These are phyloP conservation scores for Sordaria brevicollis DNA, from an alignment of 495 filamentous ascomycete species.

Conservation along the genomic window DNA sequence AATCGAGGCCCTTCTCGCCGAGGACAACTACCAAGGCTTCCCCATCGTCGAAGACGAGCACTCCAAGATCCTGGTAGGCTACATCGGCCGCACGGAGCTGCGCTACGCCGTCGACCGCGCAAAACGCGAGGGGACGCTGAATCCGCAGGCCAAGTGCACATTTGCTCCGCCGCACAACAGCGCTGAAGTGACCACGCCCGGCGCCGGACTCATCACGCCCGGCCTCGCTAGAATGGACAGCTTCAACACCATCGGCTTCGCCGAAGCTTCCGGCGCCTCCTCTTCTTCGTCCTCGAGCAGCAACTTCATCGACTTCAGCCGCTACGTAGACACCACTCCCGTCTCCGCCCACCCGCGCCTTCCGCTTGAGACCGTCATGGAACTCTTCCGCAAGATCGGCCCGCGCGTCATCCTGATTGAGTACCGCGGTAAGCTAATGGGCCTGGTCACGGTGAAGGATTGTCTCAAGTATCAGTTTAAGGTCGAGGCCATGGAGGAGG, in stretches of 20 bases:
- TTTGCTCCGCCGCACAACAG: slow-evolving; percentile 55
- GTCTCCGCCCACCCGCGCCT: slow-evolving; percentile 85
- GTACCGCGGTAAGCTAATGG: slow-evolving; percentile 69
- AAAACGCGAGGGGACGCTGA: slow-evolving; percentile 62
- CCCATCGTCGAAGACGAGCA: slow-evolving; percentile 73
- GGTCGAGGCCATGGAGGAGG: slow-evolving; percentile 78
- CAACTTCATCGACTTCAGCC: slow-evolving; percentile 69
- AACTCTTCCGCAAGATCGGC: slow-evolving; percentile 97
- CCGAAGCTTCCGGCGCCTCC: slow-evolving; percentile 28
- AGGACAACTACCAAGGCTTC: slow-evolving; percentile 90
- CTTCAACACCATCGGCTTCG: neutral
- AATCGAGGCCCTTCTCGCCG: slow-evolving; percentile 61
- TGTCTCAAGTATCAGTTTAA: slow-evolving; percentile 97
- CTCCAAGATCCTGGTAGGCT: slow-evolving; percentile 69
- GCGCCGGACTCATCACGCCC: slow-evolving; percentile 40
- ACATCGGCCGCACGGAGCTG: slow-evolving; percentile 90
- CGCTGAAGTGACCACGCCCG: slow-evolving; percentile 14
- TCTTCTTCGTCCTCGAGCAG: slow-evolving; percentile 43
- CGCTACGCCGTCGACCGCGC: slow-evolving; percentile 85
- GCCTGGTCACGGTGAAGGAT: slow-evolving; percentile 93
- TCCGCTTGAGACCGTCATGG: slow-evolving; percentile 95
- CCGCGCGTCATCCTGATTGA: slow-evolving; percentile 91
- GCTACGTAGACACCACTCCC: slow-evolving; percentile 84
- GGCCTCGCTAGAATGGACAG: slow-evolving; percentile 21
- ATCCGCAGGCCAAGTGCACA: slow-evolving; percentile 55